Percentiles rank a stretch among this genome's conserved stretches.
Conservation (phyloP, 768 basidiomycete species). For the Leccinum variicolor region DNA sequence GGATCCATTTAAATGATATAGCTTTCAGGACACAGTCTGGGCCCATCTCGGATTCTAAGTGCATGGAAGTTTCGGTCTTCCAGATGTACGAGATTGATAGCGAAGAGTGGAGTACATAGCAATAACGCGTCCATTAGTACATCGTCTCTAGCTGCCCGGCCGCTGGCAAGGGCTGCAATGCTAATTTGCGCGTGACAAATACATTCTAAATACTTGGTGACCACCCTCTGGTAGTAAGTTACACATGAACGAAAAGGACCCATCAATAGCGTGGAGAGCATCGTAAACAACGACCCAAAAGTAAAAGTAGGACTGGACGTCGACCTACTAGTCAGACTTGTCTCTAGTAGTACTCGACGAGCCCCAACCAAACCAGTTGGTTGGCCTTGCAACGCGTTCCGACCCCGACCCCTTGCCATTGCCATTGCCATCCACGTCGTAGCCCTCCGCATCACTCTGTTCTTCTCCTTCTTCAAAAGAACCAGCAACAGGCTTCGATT, state of each 20-base stretch:
- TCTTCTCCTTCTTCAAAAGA: slow-evolving; percentile 55
- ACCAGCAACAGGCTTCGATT: slow-evolving; percentile 32
- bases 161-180: neutral
- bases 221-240: neutral
- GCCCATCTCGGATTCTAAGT: neutral
- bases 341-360: slow-evolving; percentile 15
- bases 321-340: slow-evolving; percentile 22
- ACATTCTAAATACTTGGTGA: slow-evolving; percentile 8
- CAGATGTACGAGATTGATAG: neutral
- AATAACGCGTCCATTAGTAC: neutral
- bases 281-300: neutral
- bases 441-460: slow-evolving; percentile 67
- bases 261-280: neutral
- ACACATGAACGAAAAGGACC: neutral
- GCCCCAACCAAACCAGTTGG: slow-evolving; percentile 35
- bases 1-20: no score
- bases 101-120: neutral
- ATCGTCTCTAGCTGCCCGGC: neutral
- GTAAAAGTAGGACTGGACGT: neutral
- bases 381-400: slow-evolving; percentile 27
- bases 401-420: slow-evolving; percentile 14
- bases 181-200: neutral
- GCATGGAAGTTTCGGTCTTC: no score
- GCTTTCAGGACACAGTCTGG: neutral
- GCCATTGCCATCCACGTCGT: slow-evolving; percentile 37